A percentile compares a stretch with the other conserved stretches of the same genome.
Conservation (phyloP, 75 land plant genomes). For the Pinus taeda region DNA sequence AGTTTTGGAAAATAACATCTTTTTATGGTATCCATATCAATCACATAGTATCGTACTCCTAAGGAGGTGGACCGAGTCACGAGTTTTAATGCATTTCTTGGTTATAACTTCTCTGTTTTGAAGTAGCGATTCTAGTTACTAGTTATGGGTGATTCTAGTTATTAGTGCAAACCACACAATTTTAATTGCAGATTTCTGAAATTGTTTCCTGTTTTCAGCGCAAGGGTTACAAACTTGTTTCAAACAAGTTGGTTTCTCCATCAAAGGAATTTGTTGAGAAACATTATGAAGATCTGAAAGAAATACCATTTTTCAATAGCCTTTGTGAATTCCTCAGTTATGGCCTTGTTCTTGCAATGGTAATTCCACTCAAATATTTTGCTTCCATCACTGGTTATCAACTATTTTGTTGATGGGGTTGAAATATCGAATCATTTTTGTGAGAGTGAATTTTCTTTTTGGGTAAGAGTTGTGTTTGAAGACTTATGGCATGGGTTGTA, state of each 20-base stretch:
- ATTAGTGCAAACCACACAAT: not conserved
- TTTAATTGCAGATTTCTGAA: constrained; percentile 65
- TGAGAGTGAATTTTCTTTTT: too few relatives aligned
- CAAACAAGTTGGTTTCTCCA: constrained; percentile 81
- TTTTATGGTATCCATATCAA: too few relatives aligned
- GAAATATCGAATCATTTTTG: too few relatives aligned
- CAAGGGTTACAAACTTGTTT: constrained; percentile 93
- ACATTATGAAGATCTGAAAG: constrained; percentile 90
- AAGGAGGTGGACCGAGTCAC: not conserved
- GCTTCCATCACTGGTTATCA: too few relatives aligned
- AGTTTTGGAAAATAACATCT: too few relatives aligned
- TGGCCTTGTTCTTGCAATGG: too few relatives aligned
- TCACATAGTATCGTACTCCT: not conserved
- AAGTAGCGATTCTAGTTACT: not conserved
- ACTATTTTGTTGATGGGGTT: too few relatives aligned
- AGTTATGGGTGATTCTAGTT: not conserved
- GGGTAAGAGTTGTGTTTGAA: too few relatives aligned
- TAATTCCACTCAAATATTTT: too few relatives aligned
- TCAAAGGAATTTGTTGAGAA: constrained; percentile 90
- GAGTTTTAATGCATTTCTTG: not conserved
- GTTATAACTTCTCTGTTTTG: not conserved
- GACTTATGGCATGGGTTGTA: too few relatives aligned
- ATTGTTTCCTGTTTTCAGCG: constrained; percentile 82
- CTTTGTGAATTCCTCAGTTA: not conserved
- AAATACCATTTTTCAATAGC: constrained; percentile 73